Evolutionary conservation across 805 yeast species (phyloP), one percentile per base, ranked within the genome.

Genomic region (Zygotorulaspora chibaensis): DNA sequence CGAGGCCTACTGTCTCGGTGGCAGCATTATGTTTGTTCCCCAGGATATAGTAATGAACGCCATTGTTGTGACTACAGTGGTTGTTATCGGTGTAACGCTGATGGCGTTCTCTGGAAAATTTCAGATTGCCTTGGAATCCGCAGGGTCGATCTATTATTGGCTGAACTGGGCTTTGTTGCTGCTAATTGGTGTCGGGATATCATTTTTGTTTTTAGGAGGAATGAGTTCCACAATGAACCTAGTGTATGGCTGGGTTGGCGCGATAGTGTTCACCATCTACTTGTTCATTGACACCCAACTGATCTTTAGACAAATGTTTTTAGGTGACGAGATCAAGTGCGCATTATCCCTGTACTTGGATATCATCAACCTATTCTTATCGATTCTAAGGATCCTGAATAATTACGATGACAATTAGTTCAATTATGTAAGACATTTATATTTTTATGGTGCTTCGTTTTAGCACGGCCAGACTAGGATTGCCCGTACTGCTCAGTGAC

Each of bases 311-410:
- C 80, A 79, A 46, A 80, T 73, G 55, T 83, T 82, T 57, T 81
- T 88, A 35, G 96, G 88, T 55, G 96, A 89, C 55, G 96, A 87
- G 58, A 76, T 88, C n/a, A 75, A 80, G 33, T 91, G 95, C 42
- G 80, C 91, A 12, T 80, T 89, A 60, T 69, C 79, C 54, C 73
- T 89, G 51, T 88, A 89, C 63, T 74, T 88, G 71, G 96, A 88
- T 62, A 77, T 87, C 38, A 72, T 89, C 66, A 88, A 88, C 67
- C 73, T 88, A 67, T 89, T 88, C 70, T 63, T 88, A 52, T 80
- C 79, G 66, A 81, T 89, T 49, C 74, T 88, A 61, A 73, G 95
- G 51, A 75, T 87, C 34, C 67, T 87, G 54, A 52, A 54, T 45
- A 52, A 48, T 35, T 50, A 54, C 38, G 62, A 63, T 37, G 50